Conservation (phyloP, 1,284 basidiomycete genomes). For the Fomitopsis pinicola region DNA sequence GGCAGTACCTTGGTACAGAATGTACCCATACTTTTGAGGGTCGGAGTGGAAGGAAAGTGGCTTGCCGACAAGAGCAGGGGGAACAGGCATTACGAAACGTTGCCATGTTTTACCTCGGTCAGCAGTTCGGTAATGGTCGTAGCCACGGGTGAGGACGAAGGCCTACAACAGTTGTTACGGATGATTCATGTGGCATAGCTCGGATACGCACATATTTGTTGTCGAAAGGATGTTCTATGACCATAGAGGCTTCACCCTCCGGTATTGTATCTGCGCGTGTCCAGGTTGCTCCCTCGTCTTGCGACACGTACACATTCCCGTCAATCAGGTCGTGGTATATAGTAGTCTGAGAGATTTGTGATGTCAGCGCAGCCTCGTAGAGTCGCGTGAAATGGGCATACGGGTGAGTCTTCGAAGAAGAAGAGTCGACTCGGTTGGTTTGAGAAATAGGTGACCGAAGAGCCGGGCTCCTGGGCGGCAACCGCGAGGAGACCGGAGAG, state of each 20-base stretch:
- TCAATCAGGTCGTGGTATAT: conserved; percentile 79
- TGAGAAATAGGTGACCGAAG: conserved; percentile 46
- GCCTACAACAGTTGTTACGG: conserved; percentile 45
- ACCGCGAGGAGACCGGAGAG: conserved; percentile 22
- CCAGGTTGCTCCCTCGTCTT: conserved; percentile 92
- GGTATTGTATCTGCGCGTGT: conserved; percentile 57
- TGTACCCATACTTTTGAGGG: conserved; percentile 59
- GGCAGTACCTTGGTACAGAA: conserved; percentile 79
- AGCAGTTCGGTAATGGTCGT: conserved; percentile 79
- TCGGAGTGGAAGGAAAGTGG: conserved; percentile 86
- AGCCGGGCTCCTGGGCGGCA: conserved; percentile 37
- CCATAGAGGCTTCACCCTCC: conserved; percentile 58
- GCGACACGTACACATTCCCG: conserved; percentile 73
- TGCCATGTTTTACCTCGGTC: conserved; percentile 87
- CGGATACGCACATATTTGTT: conserved; percentile 33
- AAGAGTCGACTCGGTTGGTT: conserved; percentile 82
- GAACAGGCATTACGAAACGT: conserved; percentile 64
- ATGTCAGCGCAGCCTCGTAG: conserved; percentile 3
- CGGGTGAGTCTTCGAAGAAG: conserved; percentile 91
- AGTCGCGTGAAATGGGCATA: conserved; percentile 31
- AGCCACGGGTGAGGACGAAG: conserved; percentile 73
- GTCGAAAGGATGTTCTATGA: conserved; percentile 87
- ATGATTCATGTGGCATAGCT: neutral
- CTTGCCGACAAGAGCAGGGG: conserved; percentile 52
- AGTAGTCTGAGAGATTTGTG: conserved; percentile 48